phyloP scores from a whole-genome alignment of 176 grass and related monocot species.

The Avena insularis region DNA sequence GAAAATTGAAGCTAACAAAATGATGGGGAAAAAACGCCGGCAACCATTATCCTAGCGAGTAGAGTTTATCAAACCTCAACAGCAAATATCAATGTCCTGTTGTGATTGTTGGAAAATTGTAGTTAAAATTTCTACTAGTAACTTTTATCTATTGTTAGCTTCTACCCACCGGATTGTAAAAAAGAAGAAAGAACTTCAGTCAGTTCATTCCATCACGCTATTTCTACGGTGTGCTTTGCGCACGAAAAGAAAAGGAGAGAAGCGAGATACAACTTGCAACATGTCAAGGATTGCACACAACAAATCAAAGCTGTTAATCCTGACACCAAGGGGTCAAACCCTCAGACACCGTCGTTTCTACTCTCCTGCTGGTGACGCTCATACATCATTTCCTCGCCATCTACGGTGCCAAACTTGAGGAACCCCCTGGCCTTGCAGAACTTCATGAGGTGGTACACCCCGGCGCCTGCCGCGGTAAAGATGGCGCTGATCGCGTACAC shows the following conservation, averaged over 20 bases:
- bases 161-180: neutral
- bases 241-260: neutral
- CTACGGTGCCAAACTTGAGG: slow-evolving; percentile 53
- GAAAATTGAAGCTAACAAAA: too few relatives aligned
- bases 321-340: neutral
- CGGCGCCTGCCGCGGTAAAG: slow-evolving; percentile 57
- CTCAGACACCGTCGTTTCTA: slow-evolving; percentile 30
- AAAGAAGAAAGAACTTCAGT: neutral
- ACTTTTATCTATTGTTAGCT: neutral
- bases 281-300: neutral
- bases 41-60: too few relatives aligned
- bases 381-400: slow-evolving; percentile 3
- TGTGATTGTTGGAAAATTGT: too few relatives aligned
- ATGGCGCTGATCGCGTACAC: slow-evolving; percentile 61
- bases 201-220: neutral
- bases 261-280: neutral
- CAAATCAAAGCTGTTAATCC: neutral
- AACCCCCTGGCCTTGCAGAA: slow-evolving; percentile 60
- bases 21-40: too few relatives aligned
- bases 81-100: too few relatives aligned
- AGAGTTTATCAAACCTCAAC: too few relatives aligned
- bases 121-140: too few relatives aligned
- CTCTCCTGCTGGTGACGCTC: slow-evolving; percentile 35
- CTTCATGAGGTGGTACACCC: slow-evolving; percentile 62
- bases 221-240: neutral